Percentiles rank a stretch among this genome's conserved stretches.
phyloP scores from a whole-genome alignment of 148 eudicot species.

The Fallopia convolvulus region DNA sequence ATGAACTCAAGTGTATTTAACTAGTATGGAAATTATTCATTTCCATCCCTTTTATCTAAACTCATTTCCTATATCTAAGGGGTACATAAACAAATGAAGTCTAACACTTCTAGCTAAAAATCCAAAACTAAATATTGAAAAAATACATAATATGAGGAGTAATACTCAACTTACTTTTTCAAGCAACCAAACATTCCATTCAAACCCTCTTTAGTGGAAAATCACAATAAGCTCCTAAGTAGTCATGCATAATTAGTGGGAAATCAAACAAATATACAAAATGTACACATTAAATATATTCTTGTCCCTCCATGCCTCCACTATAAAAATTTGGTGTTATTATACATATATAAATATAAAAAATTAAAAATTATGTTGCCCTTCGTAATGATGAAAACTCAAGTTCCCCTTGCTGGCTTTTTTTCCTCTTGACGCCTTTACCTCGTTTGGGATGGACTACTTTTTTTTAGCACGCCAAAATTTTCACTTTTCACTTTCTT shows the following conservation, averaged over 20 bases:
- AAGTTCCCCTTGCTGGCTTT: neutral
- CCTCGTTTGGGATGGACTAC: too few relatives aligned
- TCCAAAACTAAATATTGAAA: neutral
- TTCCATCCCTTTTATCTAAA: too few relatives aligned
- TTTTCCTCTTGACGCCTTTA: too few relatives aligned
- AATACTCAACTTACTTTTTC: neutral
- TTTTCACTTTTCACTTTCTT: neutral
- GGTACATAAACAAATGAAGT: too few relatives aligned
- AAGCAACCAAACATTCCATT: neutral
- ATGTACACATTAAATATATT: neutral
- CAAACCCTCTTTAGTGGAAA: neutral
- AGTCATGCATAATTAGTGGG: neutral
- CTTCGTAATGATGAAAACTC: neutral
- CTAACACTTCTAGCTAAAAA: neutral
- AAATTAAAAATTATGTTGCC: neutral
- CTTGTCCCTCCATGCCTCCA: neutral
- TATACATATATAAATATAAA: neutral
- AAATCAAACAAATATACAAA: conserved; percentile 6
- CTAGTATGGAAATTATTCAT: too few relatives aligned
- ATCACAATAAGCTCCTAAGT: neutral
- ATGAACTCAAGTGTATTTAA: too few relatives aligned
- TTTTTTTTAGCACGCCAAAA: neutral
- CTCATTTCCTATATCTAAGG: too few relatives aligned
- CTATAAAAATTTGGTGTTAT: neutral
- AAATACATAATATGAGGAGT: neutral